Base-by-base conservation (phyloP, 768 basidiomycete species). In the Mycena filopes region DNA sequence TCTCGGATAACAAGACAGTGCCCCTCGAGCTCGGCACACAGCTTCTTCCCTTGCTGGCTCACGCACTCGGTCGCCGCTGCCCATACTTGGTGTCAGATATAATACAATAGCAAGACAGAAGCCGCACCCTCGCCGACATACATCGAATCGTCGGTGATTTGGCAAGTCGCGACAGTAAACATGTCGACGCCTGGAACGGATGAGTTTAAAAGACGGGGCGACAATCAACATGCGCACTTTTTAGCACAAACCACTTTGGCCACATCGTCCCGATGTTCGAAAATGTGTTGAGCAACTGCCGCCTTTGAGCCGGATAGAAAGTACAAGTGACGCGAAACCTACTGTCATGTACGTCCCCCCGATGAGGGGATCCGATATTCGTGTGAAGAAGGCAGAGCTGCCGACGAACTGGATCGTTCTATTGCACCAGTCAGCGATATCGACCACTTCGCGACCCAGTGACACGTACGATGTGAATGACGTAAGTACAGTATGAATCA, bases 261-360 rank as follows among this genome's bases (percentile, higher is more conserved):
- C 98, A 99, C 13, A 98, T 99, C 28, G 98, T 98, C 47, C 98
- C 98, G 70, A 99, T 86, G 76, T 99, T 99, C 23, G 91, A 87
- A 71, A 98, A 95, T 11, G 98, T 99, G 75, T 98, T 98, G 42
- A 99, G 79, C 9, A 99, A 82, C 96, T 98, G 20, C 31, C 28
- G 36, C 49, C 20, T 33, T 13, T 47, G 1, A 42, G 33, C 15
- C 11, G 6, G 2, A 18, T 13, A 7, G 13, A 26, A n/a, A 60
- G 31, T n/a, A 26, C 15, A 43, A 36, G n/a, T 8, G 3, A 1
- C 15, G 2, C 25, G n/a, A 12, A 31, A 79, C 88, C 67, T 72
- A 96, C 96, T 15, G 98, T 99, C 98, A 99, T 99, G 77, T 99
- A 99, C 0, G 98, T 99, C 51, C 98, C 98, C 25, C 98, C 98